phyloP scores from a whole-genome alignment of 2,329 filamentous ascomycete genomes.

The Macrophomina phaseolina region DNA sequence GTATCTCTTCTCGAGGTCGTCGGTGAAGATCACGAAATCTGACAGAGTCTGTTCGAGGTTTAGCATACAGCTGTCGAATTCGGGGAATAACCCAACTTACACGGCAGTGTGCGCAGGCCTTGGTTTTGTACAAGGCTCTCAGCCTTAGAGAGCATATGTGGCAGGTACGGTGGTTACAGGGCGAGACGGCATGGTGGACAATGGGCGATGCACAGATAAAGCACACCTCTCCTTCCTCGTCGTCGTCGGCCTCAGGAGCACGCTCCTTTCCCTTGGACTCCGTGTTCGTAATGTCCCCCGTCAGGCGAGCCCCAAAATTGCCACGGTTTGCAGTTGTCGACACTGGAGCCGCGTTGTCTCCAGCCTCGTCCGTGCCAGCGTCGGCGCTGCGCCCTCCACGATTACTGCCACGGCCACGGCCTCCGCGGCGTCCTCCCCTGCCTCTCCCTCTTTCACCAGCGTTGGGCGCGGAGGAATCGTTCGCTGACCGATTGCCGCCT shows the following conservation, averaged over 20 bases:
- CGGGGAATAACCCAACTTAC: slow-evolving; percentile 57
- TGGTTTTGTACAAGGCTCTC: slow-evolving; percentile 93
- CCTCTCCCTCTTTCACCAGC: slow-evolving; percentile 12
- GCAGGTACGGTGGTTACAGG: slow-evolving; percentile 95
- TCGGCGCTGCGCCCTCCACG: slow-evolving; percentile 13
- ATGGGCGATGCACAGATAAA: slow-evolving; percentile 96
- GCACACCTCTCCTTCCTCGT: slow-evolving; percentile 76
- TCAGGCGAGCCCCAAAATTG: slow-evolving; percentile 21
- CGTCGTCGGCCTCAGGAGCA: background rate
- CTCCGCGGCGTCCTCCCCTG: slow-evolving; percentile 25
- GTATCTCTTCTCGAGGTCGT: slow-evolving; percentile 79
- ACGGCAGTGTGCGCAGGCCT: slow-evolving; percentile 94
- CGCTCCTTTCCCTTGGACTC: slow-evolving; percentile 11
- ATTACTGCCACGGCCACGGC: slow-evolving; percentile 22
- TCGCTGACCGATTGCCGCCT: background rate
- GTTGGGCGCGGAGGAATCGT: slow-evolving; percentile 3
- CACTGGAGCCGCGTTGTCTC: background rate
- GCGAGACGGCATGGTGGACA: slow-evolving; percentile 83
- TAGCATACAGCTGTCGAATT: background rate
- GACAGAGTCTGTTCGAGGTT: slow-evolving; percentile 61
- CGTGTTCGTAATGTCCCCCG: background rate
- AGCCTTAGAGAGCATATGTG: slow-evolving; percentile 93
- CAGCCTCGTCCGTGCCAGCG: background rate
- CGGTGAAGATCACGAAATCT: slow-evolving; percentile 88
- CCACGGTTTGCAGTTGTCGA: background rate